Evolutionary conservation across 1,284 basidiomycete species (phyloP).

Genomic region (Lignosus rhinocerotis): DNA sequence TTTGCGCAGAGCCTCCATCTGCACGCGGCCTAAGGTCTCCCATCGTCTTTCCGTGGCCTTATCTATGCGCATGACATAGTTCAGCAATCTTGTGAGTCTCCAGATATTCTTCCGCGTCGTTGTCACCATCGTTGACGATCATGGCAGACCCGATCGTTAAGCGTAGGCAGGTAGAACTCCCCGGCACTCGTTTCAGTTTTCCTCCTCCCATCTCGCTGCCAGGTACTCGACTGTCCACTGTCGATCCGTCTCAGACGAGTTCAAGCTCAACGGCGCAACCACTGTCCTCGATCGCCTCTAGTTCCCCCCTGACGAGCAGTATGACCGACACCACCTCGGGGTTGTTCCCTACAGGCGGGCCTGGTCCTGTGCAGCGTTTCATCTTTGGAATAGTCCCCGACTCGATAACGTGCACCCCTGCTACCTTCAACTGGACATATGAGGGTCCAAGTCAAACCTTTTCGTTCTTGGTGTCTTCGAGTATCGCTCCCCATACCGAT

Average conservation of each 20-base stretch:
- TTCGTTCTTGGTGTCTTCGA: background rate
- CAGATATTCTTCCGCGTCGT: background rate
- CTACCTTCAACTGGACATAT: constrained; percentile 24
- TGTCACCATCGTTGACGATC: background rate
- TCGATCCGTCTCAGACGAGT: background rate
- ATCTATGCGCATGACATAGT: constrained; percentile 19
- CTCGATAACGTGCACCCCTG: constrained; percentile 19
- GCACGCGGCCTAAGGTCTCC: constrained; percentile 13
- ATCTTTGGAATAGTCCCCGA: constrained; percentile 10
- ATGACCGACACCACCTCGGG: background rate
- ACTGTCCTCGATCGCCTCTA: background rate
- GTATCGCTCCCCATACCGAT: background rate
- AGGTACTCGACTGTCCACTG: background rate
- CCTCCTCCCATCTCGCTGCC: constrained; percentile 1
- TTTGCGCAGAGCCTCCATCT: constrained; percentile 18
- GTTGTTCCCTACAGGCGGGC: background rate
- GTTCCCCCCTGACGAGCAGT: background rate
- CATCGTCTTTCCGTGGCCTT: constrained; percentile 2
- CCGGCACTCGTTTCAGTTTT: constrained; percentile 2
- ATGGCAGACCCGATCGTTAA: constrained; percentile 9
- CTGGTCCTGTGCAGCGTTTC: constrained; percentile 5
- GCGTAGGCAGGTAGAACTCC: constrained; percentile 13
- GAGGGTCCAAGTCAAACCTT: constrained; percentile 11
- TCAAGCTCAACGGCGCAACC: background rate
- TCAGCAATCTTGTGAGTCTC: constrained; percentile 7